Base-by-base conservation (phyloP, 2,329 filamentous ascomycete species). In the Coleophoma crateriformis region DNA sequence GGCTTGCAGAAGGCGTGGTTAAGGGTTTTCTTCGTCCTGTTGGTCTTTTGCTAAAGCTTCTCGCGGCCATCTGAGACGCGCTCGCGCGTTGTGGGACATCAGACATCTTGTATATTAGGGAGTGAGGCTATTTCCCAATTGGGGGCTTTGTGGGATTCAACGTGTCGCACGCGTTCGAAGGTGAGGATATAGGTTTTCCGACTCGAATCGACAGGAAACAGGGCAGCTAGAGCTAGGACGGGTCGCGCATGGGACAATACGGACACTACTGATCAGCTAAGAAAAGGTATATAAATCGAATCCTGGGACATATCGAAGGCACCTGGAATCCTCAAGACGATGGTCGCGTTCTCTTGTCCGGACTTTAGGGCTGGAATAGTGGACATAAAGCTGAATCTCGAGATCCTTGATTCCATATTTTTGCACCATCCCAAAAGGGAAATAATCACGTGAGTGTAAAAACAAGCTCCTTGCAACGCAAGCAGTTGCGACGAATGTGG, bases 11-110 rank as follows among this genome's bases (percentile, higher is more conserved):
- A 37, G 39, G 38, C 7, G 38, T 38, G 20, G 33, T 46, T 19
- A 38, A 39, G 4, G 46, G 49, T 19, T 32, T 45, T 17, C 40
- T 51, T 22, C 46, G 35, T 3, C 27, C 27, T 40, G 41, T 22
- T 15, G 38, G 22, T 19, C 33, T 38, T 17, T 34, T 49, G 11
- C 48, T 51, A 33, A 53, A 37, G 39, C 51, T 53, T 22, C 51
- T 37, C 10, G 45, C 37, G 6, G 51, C 51, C 17, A 53, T 27
- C 42, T 53, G 51, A 15, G 51, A 49, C n/a, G 51, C 51, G 34
- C 49, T 53, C 22, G 43, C 48, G 43, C 48, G 43, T 19, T 45
- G 48, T 27, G 48, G 48, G 8, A 35, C 10, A 22, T 50, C 48
- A 35, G 43, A 45, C 48, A 50, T 50, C 22, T 32, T 41, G 20